phyloP scores from a whole-genome alignment of 2,329 filamentous ascomycete genomes.

The Colletotrichum spinosum region DNA sequence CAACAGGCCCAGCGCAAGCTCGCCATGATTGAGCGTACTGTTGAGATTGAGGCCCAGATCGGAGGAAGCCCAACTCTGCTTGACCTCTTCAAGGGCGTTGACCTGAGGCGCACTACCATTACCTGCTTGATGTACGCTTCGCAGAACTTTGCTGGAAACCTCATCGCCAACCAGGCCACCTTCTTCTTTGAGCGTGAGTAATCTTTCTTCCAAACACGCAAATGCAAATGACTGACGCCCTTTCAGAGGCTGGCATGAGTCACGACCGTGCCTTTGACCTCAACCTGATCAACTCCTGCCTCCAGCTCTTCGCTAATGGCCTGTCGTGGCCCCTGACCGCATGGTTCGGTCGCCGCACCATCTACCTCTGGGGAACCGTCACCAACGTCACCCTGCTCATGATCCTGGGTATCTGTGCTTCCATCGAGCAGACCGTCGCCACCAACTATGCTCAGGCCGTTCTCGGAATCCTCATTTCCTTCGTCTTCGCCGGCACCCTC shows the following conservation, averaged over 20 bases:
- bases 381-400: slow-evolving; percentile 49
- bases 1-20: slow-evolving; percentile 57
- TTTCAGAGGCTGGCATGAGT: slow-evolving; percentile 40
- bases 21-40: slow-evolving; percentile 67
- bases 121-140: slow-evolving; percentile 68
- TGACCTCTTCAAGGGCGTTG: slow-evolving; percentile 66
- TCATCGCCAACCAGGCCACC: slow-evolving; percentile 71
- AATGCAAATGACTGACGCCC: neutral
- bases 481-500: slow-evolving; percentile 49
- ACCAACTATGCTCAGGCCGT: slow-evolving; percentile 53
- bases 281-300: slow-evolving; percentile 44
- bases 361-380: slow-evolving; percentile 51
- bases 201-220: slow-evolving; percentile 38
- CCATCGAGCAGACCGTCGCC: slow-evolving; percentile 44
- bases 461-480: slow-evolving; percentile 52
- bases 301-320: slow-evolving; percentile 48
- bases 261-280: slow-evolving; percentile 41
- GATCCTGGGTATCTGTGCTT: slow-evolving; percentile 50
- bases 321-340: slow-evolving; percentile 49
- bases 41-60: slow-evolving; percentile 61
- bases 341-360: slow-evolving; percentile 53
- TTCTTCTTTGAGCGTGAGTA: slow-evolving; percentile 65
- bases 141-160: slow-evolving; percentile 70
- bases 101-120: slow-evolving; percentile 65
- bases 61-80: slow-evolving; percentile 57